Evolutionary conservation across 805 yeast species (phyloP), one percentile per base, ranked within the genome.

Genomic region (Candida patagonica): DNA sequence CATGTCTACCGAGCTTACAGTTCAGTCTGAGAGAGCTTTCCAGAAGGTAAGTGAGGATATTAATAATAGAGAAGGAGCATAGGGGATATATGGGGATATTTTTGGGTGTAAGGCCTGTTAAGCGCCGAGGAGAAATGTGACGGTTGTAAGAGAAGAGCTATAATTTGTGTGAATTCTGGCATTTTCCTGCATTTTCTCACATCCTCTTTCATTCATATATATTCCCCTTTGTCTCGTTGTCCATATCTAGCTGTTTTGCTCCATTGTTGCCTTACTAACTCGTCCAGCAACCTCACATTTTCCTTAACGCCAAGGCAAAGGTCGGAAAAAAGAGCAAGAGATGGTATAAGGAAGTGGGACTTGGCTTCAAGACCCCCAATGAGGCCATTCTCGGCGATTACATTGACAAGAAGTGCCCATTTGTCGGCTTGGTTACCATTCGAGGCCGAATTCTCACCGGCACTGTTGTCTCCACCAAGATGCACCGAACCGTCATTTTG

Each of bases 1-100:
- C 41, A 92, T 89, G 97, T 94, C 97, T 70, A 83, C 97, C 74
- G 98, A 92, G 81, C 86, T 92, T 78, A 89, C 96, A 72, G 98
- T 92, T 78, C 98, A 92, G 82, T 83, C 96, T 70, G 98, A 92
- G 81, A 89, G 95, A 77, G 98, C 98, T 87, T 92, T 82, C 95
- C 98, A 92, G 81, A 92, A 92, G 94, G 95, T 85, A 77, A 69
- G 94, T 23, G 31, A 15, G 16, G 13, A 9, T 24, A 24, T n/a
- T n/a, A n/a, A n/a, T n/a, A n/a, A n/a, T n/a, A n/a, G n/a, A n/a
- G n/a, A n/a, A n/a, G n/a, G n/a, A n/a, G n/a, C n/a, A n/a, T n/a
- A n/a, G n/a, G n/a, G n/a, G n/a, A n/a, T n/a, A n/a, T n/a, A n/a
- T n/a, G n/a, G n/a, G n/a, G n/a, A n/a, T n/a, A n/a, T n/a, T n/a